Evolutionary conservation across 345 rosid species (phyloP), one percentile per base, ranked within the genome.

Genomic region (Sisymbrium altissimum): DNA sequence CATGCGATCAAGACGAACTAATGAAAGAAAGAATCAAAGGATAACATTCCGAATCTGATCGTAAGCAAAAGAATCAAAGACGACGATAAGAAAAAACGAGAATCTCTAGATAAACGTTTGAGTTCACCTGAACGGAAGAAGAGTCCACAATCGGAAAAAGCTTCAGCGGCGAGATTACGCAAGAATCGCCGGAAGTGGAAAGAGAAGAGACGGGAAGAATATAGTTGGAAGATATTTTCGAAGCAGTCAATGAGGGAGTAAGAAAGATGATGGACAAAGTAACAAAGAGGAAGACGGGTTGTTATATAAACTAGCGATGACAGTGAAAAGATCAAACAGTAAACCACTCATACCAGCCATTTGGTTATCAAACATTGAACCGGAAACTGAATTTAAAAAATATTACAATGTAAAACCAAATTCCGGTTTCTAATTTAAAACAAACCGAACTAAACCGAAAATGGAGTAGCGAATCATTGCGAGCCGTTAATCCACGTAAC

Each of bases 401-500:
- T 8, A 36, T 9, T 1, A 4, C 40, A 36, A 41, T 25, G 13
- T 33, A 7, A 23, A 38, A 38, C 46, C 32, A 10, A 69, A 17
- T 18, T 43, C 27, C 6, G 66, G 48, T 9, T 62, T 38, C 18
- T 17, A 62, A n/a, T 62, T 27, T 52, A 18, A 32, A 21, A 13
- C 14, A 4, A 57, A 55, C 41, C 52, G 35, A 29, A 6, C 1
- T 38, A 14, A 55, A 70, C 80, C 76, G 49, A 15, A 38, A 70
- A 14, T 17, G 13, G 67, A 70, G 18, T 30, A 29, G 44, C 32
- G 45, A 48, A 64, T 10, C 62, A 49, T 13, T 55, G 27, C 9
- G 63, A 71, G 57, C 41, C 32, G 62, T 64, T 48, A 71, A 13
- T 64, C 76, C 73, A 77, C 76, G 76, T 46, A 77, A 77, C 56